Percentiles rank a stretch among this genome's conserved stretches.
Evolutionary conservation across 2,329 filamentous ascomycete genomes (phyloP).

Genomic region (Nemania sp.): DNA sequence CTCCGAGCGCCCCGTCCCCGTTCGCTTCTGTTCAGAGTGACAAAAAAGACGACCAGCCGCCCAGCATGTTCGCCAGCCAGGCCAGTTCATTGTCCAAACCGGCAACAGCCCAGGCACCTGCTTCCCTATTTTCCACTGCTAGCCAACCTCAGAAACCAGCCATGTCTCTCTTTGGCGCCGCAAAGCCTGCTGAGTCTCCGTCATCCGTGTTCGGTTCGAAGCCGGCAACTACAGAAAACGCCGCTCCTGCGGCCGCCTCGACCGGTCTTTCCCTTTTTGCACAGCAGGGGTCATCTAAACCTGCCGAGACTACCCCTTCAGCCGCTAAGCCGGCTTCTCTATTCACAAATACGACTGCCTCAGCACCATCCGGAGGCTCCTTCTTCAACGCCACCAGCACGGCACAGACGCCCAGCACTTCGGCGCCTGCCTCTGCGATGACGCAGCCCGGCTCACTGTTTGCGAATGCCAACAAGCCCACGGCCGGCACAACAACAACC

Average conservation of each 20-base stretch:
- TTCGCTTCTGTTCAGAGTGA: conserved; percentile 45
- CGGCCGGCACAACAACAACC: conserved; percentile 32
- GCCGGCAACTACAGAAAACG: conserved; percentile 26
- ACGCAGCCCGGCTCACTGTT: conserved; percentile 32
- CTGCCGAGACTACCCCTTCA: conserved; percentile 27
- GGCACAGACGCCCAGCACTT: conserved; percentile 22
- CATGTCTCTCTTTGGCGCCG: conserved; percentile 29
- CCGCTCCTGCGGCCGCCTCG: conserved; percentile 20
- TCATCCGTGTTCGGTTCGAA: conserved; percentile 35
- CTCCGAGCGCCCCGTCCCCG: conserved; percentile 37
- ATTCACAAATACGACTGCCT: conserved; percentile 30
- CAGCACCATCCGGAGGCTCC: conserved; percentile 29
- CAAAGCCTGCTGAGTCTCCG: conserved; percentile 34
- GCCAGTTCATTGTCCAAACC: conserved; percentile 28
- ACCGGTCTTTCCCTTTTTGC: conserved; percentile 27
- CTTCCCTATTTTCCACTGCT: conserved; percentile 30
- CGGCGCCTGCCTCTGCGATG: conserved; percentile 28
- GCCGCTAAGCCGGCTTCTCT: conserved; percentile 31
- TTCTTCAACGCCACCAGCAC: conserved; percentile 28
- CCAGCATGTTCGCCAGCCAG: conserved; percentile 29
- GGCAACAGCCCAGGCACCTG: conserved; percentile 39
- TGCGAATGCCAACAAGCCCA: conserved; percentile 29
- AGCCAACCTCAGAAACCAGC: conserved; percentile 28
- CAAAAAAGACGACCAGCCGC: conserved; percentile 30
- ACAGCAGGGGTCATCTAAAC: conserved; percentile 32